A percentile compares a stretch with the other conserved stretches of the same genome.
These are phyloP conservation scores for Magnolia officinalis DNA, from an alignment of 164 flowering plant species.

Conservation along the genomic window DNA sequence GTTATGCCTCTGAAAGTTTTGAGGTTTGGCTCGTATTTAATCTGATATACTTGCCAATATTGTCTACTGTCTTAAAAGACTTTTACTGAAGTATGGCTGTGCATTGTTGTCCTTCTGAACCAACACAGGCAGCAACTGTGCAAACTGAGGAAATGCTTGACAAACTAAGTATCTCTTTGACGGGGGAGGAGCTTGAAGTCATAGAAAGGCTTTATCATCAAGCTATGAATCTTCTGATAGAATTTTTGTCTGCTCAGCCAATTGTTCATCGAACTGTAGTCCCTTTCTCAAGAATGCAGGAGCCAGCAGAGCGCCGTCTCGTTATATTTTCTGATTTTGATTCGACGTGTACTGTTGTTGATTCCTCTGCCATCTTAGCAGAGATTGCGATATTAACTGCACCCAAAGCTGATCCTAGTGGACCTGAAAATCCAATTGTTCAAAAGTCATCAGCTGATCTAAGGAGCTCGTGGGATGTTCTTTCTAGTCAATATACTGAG, in stretches of 20 bases:
- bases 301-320: conserved; percentile 45
- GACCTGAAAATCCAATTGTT: conserved; percentile 35
- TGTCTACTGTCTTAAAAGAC: background rate
- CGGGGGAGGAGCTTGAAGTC: conserved; percentile 82
- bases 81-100: background rate
- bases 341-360: conserved; percentile 88
- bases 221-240: conserved; percentile 87
- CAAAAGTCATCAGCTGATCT: conserved; percentile 72
- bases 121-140: too few species aligned
- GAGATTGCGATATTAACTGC: conserved; percentile 88
- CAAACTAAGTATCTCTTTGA: too few species aligned
- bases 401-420: conserved; percentile 60
- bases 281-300: conserved; percentile 58
- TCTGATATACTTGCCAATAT: background rate
- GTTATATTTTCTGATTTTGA: conserved; percentile 91
- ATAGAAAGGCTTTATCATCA: conserved; percentile 90
- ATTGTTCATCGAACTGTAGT: conserved; percentile 55
- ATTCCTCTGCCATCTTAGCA: conserved; percentile 95
- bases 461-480: conserved; percentile 71
- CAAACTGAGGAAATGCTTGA: too few species aligned
- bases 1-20: conserved; percentile 59
- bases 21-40: conserved; percentile 51
- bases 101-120: too few species aligned
- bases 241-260: conserved; percentile 80
- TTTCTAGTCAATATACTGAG: conserved; percentile 77